Conservation (phyloP, 1,284 basidiomycete species). For the Cutaneotrichosporon sp. region DNA sequence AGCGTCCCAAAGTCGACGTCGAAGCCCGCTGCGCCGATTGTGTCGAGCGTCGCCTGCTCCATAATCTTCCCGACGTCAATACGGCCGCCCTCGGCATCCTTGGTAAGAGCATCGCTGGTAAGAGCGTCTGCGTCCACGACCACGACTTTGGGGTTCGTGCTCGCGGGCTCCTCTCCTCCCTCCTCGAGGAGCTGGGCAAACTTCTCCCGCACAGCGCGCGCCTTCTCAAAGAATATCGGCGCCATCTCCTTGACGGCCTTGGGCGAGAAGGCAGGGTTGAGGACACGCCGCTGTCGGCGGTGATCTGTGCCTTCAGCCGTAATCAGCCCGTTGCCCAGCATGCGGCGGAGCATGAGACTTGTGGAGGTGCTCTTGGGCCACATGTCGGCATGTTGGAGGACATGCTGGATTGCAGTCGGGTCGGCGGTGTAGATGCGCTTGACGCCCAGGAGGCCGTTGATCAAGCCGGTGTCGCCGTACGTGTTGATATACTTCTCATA, state of each 20-base stretch:
- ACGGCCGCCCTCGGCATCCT: background rate
- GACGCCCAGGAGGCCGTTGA: background rate
- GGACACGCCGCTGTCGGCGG: conserved; percentile 52
- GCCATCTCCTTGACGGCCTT: conserved; percentile 28
- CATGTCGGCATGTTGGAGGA: conserved; percentile 59
- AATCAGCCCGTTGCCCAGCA: conserved; percentile 19
- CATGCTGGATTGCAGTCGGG: conserved; percentile 57
- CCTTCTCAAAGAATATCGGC: conserved; percentile 62
- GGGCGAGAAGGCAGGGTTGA: conserved; percentile 48
- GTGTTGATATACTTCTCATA: conserved; percentile 16
- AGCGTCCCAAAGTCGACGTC: conserved; percentile 54
- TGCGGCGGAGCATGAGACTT: conserved; percentile 44
- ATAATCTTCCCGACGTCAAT: conserved; percentile 11
- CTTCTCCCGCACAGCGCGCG: conserved; percentile 32
- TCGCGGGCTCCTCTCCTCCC: no score
- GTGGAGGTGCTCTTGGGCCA: conserved; percentile 65
- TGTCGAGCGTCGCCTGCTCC: conserved; percentile 58
- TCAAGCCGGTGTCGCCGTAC: conserved; percentile 18
- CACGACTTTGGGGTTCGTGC: no score
- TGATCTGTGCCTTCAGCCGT: conserved; percentile 53
- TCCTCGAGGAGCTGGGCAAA: conserved; percentile 63
- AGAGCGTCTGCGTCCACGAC: conserved; percentile 47
- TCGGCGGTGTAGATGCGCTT: conserved; percentile 54
- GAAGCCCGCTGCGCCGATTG: conserved; percentile 64
- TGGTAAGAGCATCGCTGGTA: conserved; percentile 1